These are phyloP conservation scores for Globisporangium cederbergense DNA, from an alignment of 352 stramenopile genomes.

Conservation along the genomic window DNA sequence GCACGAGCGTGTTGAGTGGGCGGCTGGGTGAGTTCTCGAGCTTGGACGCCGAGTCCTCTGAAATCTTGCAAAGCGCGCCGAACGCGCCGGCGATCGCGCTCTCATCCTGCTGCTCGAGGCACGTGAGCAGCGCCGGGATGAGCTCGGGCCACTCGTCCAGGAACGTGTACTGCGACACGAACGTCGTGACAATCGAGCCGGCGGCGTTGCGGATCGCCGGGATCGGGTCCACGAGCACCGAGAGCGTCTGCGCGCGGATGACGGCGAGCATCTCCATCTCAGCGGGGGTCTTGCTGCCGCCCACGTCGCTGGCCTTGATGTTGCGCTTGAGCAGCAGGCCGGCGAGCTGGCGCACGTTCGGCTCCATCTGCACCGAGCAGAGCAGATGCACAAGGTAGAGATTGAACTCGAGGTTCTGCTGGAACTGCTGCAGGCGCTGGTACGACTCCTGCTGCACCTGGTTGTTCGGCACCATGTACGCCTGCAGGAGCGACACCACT, in stretches of 20 bases:
- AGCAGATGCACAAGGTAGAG: conserved; percentile 86
- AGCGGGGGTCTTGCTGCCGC: conserved; percentile 38
- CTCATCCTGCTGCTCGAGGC: conserved; percentile 53
- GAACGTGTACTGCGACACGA: conserved; percentile 86
- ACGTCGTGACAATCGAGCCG: conserved; percentile 78
- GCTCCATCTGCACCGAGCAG: conserved; percentile 51
- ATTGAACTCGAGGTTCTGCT: conserved; percentile 88
- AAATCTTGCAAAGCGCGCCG: conserved; percentile 85
- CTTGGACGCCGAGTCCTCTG: conserved; percentile 87
- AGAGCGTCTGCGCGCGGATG: conserved; percentile 74
- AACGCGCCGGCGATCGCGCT: conserved; percentile 80
- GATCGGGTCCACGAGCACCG: conserved; percentile 57
- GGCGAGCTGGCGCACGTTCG: conserved; percentile 71
- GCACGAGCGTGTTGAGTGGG: conserved; percentile 84
- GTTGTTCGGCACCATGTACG: conserved; percentile 84
- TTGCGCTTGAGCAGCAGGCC: conserved; percentile 85
- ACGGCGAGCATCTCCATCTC: conserved; percentile 78
- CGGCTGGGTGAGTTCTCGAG: conserved; percentile 86
- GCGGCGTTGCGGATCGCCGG: conserved; percentile 75
- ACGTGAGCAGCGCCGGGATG: conserved; percentile 63
- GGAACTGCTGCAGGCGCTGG: conserved; percentile 81
- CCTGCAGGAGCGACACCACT: conserved; percentile 74
- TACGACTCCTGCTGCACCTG: conserved; percentile 81
- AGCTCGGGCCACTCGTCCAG: conserved; percentile 88
- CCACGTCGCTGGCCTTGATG: conserved; percentile 75